phyloP scores from a whole-genome alignment of 495 filamentous ascomycete genomes.

The Penicillium psychrofluorescens region DNA sequence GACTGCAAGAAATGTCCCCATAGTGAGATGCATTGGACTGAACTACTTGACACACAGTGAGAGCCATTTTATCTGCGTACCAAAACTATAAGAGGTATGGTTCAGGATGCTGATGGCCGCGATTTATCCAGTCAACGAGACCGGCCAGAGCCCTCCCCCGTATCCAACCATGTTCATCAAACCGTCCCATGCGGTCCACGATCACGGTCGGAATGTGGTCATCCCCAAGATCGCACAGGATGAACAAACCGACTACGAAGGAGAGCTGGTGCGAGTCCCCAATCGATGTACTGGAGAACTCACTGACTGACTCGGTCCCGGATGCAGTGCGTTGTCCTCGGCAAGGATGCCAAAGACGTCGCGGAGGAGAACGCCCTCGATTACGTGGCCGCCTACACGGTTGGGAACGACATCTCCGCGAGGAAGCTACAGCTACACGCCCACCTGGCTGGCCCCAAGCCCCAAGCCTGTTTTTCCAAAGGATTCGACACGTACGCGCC shows the following conservation, averaged over 20 bases:
- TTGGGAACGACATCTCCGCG: slow-evolving; percentile 60
- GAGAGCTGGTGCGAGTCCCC: slow-evolving; percentile 31
- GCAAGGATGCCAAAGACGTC: slow-evolving; percentile 54
- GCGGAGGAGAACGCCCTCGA: slow-evolving; percentile 53
- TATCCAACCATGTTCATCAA: slow-evolving; percentile 45
- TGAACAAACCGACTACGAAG: slow-evolving; percentile 44
- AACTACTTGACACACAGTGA: slow-evolving; percentile 33
- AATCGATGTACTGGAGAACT: not conserved
- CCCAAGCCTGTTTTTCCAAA: slow-evolving; percentile 45
- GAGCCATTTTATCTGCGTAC: no score
- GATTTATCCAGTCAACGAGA: slow-evolving; percentile 32
- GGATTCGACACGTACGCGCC: slow-evolving; percentile 49
- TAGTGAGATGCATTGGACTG: slow-evolving; percentile 29
- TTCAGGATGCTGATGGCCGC: not conserved
- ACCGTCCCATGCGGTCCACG: slow-evolving; percentile 30
- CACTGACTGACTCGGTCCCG: no score
- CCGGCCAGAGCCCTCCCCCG: slow-evolving; percentile 32
- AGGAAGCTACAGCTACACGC: no score
- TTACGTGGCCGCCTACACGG: slow-evolving; percentile 61
- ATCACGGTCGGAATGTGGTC: slow-evolving; percentile 28
- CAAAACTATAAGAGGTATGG: slow-evolving; percentile 3
- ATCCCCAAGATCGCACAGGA: slow-evolving; percentile 44
- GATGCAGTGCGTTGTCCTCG: slow-evolving; percentile 41
- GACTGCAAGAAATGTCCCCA: slow-evolving; percentile 22
- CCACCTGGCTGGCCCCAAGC: no score